Evolutionary conservation across 306 rosid genomes (phyloP), one percentile per base, ranked within the genome.

Genomic region (Arachis hypogaea): DNA sequence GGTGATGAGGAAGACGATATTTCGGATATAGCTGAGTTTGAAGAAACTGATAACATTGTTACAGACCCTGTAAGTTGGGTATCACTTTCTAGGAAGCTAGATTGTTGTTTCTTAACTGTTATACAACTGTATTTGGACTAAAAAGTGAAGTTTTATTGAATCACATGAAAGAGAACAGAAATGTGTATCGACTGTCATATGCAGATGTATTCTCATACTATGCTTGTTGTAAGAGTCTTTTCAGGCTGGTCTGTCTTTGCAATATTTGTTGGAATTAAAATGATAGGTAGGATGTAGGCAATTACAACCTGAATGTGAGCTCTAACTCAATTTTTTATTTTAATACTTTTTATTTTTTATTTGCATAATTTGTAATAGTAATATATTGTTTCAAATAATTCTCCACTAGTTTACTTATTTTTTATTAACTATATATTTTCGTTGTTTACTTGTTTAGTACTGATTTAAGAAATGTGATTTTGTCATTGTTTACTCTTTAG

Each of bases 21-120:
- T 74, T 97, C 98, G 29, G 97, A 92, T 80, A 87, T 91, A 90
- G 90, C 87, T 33, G 94, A 88, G 79, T 89, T 73, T 80, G 90
- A 86, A 80, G 98, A 91, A 78, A 65, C 85, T 79, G 93, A 84
- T 84, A 91, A 93, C 69, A 43, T 86, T 80, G 79, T 89, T 75
- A 83, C 81, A 22, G 99, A 94, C 80, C 87, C 97, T 41, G 99
- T 93, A 86, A 82, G 98, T 78, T 57, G 28, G 28, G 59, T 68
- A 52, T 46, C 12, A 41, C 22, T 33, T 72, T 66, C 14, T 47
- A 33, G 41, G 62, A 51, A 68, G 16, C 59, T 55, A 50, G 14
- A 30, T 47, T 74, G 36, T 22, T 5, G 8, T 61, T 62, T 45
- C 45, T 42, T 44, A 61, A 6, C 45, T 62, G 5, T 77, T 22